Evolutionary conservation across 2,329 filamentous ascomycete species (phyloP).

Genomic region (Microdochium trichocladiopsis): DNA sequence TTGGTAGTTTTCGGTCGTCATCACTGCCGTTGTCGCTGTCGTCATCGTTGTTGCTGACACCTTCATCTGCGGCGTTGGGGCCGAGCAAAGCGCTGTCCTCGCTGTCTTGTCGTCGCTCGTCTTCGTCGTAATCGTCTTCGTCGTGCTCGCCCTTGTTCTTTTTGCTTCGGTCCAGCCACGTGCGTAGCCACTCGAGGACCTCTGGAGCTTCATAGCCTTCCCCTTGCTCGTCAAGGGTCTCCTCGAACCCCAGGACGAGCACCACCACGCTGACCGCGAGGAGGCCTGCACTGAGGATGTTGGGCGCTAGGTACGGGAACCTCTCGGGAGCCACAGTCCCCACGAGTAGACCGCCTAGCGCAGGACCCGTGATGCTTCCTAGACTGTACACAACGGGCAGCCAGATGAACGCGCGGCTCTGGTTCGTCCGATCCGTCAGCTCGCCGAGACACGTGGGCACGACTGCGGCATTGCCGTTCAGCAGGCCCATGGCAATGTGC

Average conservation of each 20-base stretch:
- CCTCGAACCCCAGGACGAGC: constrained; percentile 75
- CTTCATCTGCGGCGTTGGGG: constrained; percentile 26
- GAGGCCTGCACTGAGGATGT: constrained; percentile 68
- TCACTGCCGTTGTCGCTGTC: constrained; percentile 27
- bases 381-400: constrained; percentile 93
- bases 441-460: constrained; percentile 92
- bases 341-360: constrained; percentile 81
- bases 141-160: constrained; percentile 9
- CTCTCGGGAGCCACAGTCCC: constrained; percentile 48
- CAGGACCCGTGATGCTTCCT: constrained; percentile 86
- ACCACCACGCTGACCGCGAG: constrained; percentile 67
- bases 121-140: constrained; percentile 12
- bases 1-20: constrained; percentile 26
- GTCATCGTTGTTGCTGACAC: background rate
- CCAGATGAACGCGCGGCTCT: constrained; percentile 89
- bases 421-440: constrained; percentile 90
- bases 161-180: constrained; percentile 10
- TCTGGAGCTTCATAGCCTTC: constrained; percentile 21
- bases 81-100: constrained; percentile 15
- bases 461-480: constrained; percentile 92
- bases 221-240: constrained; percentile 59
- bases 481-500: constrained; percentile 82
- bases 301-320: constrained; percentile 82
- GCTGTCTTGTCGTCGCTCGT: constrained; percentile 9
- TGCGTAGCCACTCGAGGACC: constrained; percentile 22